Conservation (phyloP, 139 green algal genomes). For the Chlorella sp. region DNA sequence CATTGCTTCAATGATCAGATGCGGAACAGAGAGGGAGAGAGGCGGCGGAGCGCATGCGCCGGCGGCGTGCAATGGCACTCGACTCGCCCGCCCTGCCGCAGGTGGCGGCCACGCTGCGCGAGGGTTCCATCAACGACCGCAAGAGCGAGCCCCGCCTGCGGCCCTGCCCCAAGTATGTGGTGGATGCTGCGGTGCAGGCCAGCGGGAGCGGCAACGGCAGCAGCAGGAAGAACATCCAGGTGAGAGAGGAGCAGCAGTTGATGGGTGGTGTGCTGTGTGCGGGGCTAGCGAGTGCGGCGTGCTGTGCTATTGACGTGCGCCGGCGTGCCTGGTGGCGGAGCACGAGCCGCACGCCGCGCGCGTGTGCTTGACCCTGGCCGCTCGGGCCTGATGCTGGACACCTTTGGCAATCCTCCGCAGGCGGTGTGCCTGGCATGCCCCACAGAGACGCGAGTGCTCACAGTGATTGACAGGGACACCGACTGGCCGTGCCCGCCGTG, state of each 20-base stretch:
- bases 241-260: not conserved
- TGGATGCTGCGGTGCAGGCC: conserved; percentile 35
- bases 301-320: not conserved
- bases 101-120: conserved; percentile 24
- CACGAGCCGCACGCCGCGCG: not conserved
- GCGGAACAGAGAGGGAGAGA: not conserved
- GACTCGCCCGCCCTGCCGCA: not conserved
- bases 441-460: conserved; percentile 39
- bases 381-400: not conserved
- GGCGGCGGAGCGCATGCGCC: not conserved
- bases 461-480: conserved; percentile 52
- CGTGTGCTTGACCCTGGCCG: not conserved
- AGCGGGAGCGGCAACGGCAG: not conserved
- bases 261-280: not conserved
- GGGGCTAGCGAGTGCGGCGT: not conserved
- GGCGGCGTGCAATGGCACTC: not conserved
- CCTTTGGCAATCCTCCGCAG: conserved; percentile 17
- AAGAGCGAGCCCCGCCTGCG: conserved; percentile 37
- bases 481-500: conserved; percentile 49
- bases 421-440: conserved; percentile 49
- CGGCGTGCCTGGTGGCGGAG: not conserved
- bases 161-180: conserved; percentile 53
- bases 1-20: not conserved
- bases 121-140: conserved; percentile 40
- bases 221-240: conserved; percentile 41